phyloP scores from a whole-genome alignment of 768 basidiomycete genomes.

The Naganishia randhawae region DNA sequence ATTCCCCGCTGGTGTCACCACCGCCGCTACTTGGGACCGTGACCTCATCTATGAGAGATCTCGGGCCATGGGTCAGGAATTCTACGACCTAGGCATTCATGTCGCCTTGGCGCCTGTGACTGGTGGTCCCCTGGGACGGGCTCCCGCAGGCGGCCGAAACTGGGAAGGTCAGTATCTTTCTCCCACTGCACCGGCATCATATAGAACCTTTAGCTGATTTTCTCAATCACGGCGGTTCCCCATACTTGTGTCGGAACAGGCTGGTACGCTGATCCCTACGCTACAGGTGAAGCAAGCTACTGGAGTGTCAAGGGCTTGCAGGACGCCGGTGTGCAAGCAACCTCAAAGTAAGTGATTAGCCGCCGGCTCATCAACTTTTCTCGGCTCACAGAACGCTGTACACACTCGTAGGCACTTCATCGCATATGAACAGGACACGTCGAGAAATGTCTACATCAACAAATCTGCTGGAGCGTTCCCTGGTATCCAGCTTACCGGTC shows the following conservation, averaged over 20 bases:
- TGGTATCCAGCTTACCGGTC: slow-evolving; percentile 25
- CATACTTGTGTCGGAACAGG: no score
- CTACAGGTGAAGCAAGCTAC: slow-evolving; percentile 34
- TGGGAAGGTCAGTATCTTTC: slow-evolving; percentile 48
- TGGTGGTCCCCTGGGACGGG: slow-evolving; percentile 42
- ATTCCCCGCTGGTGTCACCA: slow-evolving; percentile 46
- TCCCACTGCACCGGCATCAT: no score
- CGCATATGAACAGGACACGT: slow-evolving; percentile 31
- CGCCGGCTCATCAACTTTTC: slow-evolving; percentile 38
- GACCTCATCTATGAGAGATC: slow-evolving; percentile 73
- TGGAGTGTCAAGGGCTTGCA: slow-evolving; percentile 29
- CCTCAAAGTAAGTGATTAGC: slow-evolving; percentile 42
- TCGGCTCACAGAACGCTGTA: neutral
- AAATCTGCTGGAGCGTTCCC: slow-evolving; percentile 37
- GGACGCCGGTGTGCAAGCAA: slow-evolving; percentile 35
- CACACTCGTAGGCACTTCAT: slow-evolving; percentile 28
- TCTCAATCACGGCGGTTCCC: no score
- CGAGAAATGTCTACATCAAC: slow-evolving; percentile 11
- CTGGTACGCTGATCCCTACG: slow-evolving; percentile 25
- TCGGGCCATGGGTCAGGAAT: slow-evolving; percentile 73
- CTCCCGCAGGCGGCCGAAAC: slow-evolving; percentile 44
- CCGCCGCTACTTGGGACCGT: slow-evolving; percentile 60
- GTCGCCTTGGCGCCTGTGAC: slow-evolving; percentile 34
- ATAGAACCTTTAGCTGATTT: no score
- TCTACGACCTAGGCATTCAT: slow-evolving; percentile 59